Conservation (phyloP, 1,284 basidiomycete species). For the Tilletiopsis washingtonensis region DNA sequence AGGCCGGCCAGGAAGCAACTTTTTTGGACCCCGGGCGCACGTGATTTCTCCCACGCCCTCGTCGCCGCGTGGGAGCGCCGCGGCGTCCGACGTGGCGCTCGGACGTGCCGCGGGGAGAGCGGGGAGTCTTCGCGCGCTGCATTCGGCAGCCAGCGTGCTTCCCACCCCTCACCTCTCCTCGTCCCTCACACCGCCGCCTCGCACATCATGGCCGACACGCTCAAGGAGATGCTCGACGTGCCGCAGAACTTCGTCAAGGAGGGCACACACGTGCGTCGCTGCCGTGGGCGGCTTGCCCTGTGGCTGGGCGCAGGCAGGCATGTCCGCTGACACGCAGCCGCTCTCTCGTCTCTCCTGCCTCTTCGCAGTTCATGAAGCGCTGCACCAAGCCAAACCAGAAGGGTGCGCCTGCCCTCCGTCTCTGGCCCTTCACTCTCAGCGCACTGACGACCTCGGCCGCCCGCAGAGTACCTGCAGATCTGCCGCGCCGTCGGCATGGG, state of each 20-base stretch:
- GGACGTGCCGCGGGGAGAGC: too few relatives aligned
- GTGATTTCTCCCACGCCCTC: too few relatives aligned
- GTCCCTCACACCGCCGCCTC: too few relatives aligned
- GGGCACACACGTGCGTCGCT: conserved; percentile 71
- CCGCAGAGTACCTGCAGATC: conserved; percentile 45
- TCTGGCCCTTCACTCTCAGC: neutral
- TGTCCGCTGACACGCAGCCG: neutral
- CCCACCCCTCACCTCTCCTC: too few relatives aligned
- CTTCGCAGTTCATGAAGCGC: conserved; percentile 74
- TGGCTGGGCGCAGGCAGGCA: neutral
- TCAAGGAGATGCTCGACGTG: conserved; percentile 82
- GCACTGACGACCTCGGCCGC: neutral
- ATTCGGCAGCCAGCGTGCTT: too few relatives aligned
- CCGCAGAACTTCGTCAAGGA: conserved; percentile 87
- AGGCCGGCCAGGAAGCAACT: too few relatives aligned
- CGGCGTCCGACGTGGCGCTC: too few relatives aligned
- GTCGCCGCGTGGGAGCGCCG: too few relatives aligned
- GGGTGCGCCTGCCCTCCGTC: conserved; percentile 55
- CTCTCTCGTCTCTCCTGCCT: neutral
- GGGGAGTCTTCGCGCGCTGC: too few relatives aligned
- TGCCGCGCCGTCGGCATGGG: conserved; percentile 46
- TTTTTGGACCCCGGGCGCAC: too few relatives aligned
- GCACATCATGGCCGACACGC: conserved; percentile 85
- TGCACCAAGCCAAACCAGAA: conserved; percentile 96
- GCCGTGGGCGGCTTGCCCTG: neutral